Base-by-base conservation (phyloP, 345 rosid genomes). In the Xanthoceras sorbifolium region DNA sequence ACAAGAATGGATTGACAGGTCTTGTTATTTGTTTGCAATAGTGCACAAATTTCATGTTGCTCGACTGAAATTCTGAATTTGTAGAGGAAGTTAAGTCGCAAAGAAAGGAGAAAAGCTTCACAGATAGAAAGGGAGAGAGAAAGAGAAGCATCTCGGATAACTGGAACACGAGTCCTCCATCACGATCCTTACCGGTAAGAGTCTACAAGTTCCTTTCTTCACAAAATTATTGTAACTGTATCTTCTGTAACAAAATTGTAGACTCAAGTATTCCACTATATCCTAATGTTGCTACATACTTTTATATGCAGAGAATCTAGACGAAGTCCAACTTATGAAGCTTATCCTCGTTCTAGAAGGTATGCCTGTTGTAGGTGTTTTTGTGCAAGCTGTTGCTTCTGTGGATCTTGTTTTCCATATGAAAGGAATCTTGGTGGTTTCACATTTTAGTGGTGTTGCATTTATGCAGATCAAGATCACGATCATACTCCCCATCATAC, bases 31-130 rank as follows among this genome's bases (percentile, higher is more conserved):
- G 60, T 64, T 40, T 22, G 1, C 22, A 44, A 20, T n/a, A 6
- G 55, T 65, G 18, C 15, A 4, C 20, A 52, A n/a, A 29, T 64
- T 60, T 17, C 50, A 40, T 78, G 65, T 82, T 69, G 15, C 28
- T 52, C 62, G 25, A 64, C 44, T 72, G 32, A 79, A 67, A 61
- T 77, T 65, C 65, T 80, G 81, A 63, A 74, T 77, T 25, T 84
- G 79, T 78, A 96, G 99, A 90, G 90, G 82, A 96, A 96, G 81
- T 83, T 96, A 46, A 96, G 99, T 86, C 97, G 99, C 18, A 96
- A 96, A 80, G 99, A 96, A 87, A 90, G 99, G 85, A 91, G 97
- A 73, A 96, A 96, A 84, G 97, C 91, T 77, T 96, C 98, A 72
- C 97, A 93, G 76, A 85, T 89, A 75, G 99, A 91, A 83, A 92